These are phyloP conservation scores for Psidium friedrichsthalianum DNA, from an alignment of 345 rosid genomes.

Conservation along the genomic window DNA sequence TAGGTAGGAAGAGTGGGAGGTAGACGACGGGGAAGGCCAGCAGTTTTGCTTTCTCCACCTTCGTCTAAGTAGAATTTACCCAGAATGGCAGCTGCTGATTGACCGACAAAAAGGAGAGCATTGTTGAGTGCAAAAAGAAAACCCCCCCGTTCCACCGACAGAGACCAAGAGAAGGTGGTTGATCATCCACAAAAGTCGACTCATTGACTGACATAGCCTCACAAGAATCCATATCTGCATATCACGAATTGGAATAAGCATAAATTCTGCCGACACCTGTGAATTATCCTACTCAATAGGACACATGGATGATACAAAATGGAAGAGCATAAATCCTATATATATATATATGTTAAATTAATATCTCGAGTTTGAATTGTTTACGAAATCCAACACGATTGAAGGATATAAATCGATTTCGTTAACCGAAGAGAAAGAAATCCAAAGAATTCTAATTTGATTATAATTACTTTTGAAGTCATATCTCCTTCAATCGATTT, in stretches of 20 bases:
- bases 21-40: constrained; percentile 25
- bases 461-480: too few relatives aligned
- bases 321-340: not conserved
- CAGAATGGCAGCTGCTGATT: constrained; percentile 4
- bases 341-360: not conserved
- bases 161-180: not conserved
- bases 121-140: constrained; percentile 5
- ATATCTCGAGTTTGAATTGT: too few relatives aligned
- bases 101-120: constrained; percentile 3
- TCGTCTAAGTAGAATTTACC: constrained; percentile 8
- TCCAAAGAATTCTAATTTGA: too few relatives aligned
- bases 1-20: constrained; percentile 1
- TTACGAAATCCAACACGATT: too few relatives aligned
- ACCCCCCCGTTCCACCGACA: constrained; percentile 10
- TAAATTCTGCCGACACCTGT: not conserved
- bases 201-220: not conserved
- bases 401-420: too few relatives aligned
- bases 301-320: not conserved
- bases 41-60: constrained; percentile 19
- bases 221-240: not conserved
- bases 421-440: too few relatives aligned
- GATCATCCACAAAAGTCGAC: not conserved
- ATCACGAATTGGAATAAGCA: not conserved
- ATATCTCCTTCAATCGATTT: too few relatives aligned
- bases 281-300: not conserved